These are phyloP conservation scores for Colletotrichum sp. DNA, from an alignment of 2,329 filamentous ascomycete species.

Conservation along the genomic window DNA sequence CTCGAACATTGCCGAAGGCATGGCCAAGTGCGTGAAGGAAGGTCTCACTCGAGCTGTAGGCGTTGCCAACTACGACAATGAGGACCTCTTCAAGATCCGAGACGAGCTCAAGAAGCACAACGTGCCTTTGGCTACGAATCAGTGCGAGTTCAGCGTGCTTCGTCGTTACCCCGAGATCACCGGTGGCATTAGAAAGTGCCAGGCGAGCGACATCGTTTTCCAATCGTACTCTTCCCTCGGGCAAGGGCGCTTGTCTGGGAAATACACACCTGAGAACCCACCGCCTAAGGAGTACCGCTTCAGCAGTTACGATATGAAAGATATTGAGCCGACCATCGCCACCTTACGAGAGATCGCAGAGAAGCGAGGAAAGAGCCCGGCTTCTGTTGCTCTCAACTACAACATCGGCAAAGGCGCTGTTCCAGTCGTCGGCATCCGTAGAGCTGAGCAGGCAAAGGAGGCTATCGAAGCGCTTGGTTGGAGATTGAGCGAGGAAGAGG, in stretches of 20 bases:
- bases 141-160: not conserved
- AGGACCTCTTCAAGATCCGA: not conserved
- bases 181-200: not conserved
- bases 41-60: not conserved
- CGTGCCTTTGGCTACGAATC: not conserved
- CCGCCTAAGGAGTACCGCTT: not conserved
- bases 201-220: not conserved
- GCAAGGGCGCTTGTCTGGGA: not conserved
- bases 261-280: not conserved
- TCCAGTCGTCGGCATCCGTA: not conserved
- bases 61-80: not conserved
- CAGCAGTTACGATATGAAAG: not conserved
- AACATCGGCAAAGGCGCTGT: not conserved
- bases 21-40: not conserved
- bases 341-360: not conserved
- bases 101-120: not conserved
- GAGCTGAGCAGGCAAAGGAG: not conserved
- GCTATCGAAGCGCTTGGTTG: not conserved
- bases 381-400: not conserved
- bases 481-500: not conserved
- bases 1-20: not conserved
- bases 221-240: not conserved
- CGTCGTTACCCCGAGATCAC: not conserved
- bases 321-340: not conserved
- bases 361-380: not conserved